A percentile compares a stretch with the other conserved stretches of the same genome.
Evolutionary conservation across 495 filamentous ascomycete species (phyloP).

Genomic region (Tuber brumale): DNA sequence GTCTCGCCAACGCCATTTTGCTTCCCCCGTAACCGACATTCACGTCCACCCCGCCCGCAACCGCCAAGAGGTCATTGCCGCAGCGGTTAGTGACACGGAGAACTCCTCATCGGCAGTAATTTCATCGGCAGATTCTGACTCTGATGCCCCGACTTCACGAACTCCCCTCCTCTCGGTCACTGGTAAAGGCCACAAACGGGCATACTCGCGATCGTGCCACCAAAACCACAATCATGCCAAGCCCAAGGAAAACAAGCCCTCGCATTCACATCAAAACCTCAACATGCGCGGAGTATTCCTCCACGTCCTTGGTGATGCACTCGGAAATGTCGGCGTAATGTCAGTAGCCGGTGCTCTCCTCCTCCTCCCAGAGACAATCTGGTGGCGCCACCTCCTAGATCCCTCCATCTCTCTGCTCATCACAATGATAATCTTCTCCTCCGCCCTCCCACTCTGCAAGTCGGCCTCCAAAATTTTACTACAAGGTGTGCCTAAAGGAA

Average conservation of each 20-base stretch:
- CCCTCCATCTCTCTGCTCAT: conserved; percentile 93
- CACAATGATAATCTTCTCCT: conserved; percentile 85
- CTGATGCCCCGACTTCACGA: conserved; percentile 49
- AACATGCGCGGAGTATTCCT: conserved; percentile 98
- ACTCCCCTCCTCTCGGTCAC: conserved; percentile 42
- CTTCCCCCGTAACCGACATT: conserved; percentile 53
- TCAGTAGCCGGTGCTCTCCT: conserved; percentile 87
- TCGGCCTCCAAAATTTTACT: conserved; percentile 90
- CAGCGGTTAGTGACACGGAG: conserved; percentile 51
- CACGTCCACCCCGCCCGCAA: conserved; percentile 84
- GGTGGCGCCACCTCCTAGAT: conserved; percentile 72
- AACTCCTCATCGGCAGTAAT: conserved; percentile 47
- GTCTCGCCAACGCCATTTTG: conserved; percentile 41
- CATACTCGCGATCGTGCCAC: conserved; percentile 56
- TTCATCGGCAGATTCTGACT: conserved; percentile 51
- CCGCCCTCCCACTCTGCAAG: conserved; percentile 84
- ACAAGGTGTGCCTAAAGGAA: conserved; percentile 81
- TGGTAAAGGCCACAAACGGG: conserved; percentile 59
- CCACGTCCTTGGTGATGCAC: conserved; percentile 90
- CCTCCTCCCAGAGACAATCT: conserved; percentile 59
- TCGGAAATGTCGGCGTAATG: conserved; percentile 96
- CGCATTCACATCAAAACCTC: conserved; percentile 76
- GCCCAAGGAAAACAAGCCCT: conserved; percentile 57
- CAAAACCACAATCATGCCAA: conserved; percentile 72
- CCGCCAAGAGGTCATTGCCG: conserved; percentile 81